A percentile compares a stretch with the other conserved stretches of the same genome.
These are phyloP conservation scores for Gryganskiella cystojenkinii DNA, from an alignment of 192 early-diverging fungal species.

Conservation along the genomic window DNA sequence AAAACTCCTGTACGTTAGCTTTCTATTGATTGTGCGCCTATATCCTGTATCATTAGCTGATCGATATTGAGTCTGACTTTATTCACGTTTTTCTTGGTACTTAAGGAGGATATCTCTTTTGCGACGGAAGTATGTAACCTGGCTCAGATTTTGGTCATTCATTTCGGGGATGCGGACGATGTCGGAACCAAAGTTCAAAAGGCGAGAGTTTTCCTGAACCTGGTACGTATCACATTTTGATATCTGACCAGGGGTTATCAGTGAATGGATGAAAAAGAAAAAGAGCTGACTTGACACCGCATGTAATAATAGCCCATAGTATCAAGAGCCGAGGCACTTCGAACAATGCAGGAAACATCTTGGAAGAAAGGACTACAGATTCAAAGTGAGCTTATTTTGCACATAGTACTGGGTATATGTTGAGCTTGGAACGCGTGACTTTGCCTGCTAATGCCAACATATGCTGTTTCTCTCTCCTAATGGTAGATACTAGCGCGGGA, in stretches of 20 bases:
- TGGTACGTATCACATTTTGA: no score
- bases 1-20: conserved; percentile 20
- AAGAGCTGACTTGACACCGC: no score
- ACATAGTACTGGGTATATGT: no score
- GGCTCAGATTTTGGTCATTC: conserved; percentile 37
- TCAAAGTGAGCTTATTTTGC: conserved; percentile 27
- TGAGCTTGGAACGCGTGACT: no score
- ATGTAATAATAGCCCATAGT: conserved; percentile 23
- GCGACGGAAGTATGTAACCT: conserved; percentile 27
- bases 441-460: not conserved
- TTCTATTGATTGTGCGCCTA: not conserved
- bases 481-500: conserved; percentile 32
- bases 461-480: not conserved
- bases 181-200: conserved; percentile 32
- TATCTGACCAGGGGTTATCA: no score
- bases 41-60: no score
- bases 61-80: no score
- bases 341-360: conserved; percentile 25
- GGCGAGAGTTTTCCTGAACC: conserved; percentile 16
- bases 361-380: conserved; percentile 44
- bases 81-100: not conserved
- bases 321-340: conserved; percentile 20
- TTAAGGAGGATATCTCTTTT: conserved; percentile 31
- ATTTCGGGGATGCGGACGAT: conserved; percentile 33
- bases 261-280: no score